A percentile compares a stretch with the other conserved stretches of the same genome.
These are phyloP conservation scores for Marchantia paleacea DNA, from an alignment of 225 moss, liverwort and hornwort species.

Conservation along the genomic window DNA sequence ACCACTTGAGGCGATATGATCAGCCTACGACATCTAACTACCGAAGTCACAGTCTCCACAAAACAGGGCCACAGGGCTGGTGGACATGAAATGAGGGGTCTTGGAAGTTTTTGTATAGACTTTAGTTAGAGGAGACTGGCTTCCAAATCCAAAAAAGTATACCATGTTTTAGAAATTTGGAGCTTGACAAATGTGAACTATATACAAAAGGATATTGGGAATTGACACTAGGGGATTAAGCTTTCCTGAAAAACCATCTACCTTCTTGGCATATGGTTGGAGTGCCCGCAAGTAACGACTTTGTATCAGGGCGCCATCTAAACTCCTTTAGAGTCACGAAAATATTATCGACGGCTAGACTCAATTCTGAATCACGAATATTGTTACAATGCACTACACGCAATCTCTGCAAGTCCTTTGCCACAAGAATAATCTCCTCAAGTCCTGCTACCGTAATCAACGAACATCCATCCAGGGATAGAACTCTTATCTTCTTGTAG, in stretches of 20 bases:
- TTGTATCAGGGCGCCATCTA: conserved; percentile 80
- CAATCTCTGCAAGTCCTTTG: conserved; percentile 83
- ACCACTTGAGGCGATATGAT: no score
- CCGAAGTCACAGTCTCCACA: no score
- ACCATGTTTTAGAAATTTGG: background rate
- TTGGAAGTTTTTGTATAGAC: no score
- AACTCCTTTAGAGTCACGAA: conserved; percentile 74
- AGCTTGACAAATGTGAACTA: no score
- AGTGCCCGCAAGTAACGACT: conserved; percentile 61
- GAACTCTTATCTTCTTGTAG: conserved; percentile 55
- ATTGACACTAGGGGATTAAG: no score
- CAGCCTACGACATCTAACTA: no score
- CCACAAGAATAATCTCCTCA: conserved; percentile 58
- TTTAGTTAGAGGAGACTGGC: no score
- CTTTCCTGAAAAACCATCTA: conserved; percentile 60
- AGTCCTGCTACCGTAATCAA: conserved; percentile 71
- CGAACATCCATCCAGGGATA: conserved; percentile 78
- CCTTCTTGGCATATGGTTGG: conserved; percentile 70
- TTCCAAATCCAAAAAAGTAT: background rate
- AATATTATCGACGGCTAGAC: conserved; percentile 58
- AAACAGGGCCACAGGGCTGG: no score
- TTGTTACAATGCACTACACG: no score
- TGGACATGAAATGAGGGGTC: no score
- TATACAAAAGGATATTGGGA: background rate
- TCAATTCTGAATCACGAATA: conserved; percentile 72